phyloP scores from a whole-genome alignment of 495 filamentous ascomycete genomes.

The Penicillium argentinense region DNA sequence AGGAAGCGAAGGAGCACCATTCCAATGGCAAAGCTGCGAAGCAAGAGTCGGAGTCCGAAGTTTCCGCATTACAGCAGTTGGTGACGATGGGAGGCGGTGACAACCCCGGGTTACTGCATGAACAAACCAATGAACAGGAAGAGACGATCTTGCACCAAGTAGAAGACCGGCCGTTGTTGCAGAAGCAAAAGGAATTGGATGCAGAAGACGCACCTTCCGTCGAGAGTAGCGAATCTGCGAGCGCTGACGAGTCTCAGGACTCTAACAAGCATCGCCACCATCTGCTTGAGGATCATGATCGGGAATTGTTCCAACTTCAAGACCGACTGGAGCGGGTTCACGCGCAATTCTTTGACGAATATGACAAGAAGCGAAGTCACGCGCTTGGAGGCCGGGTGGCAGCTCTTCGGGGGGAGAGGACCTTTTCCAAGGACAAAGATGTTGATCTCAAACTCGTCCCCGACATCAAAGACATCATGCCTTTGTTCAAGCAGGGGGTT shows the following conservation, averaged over 20 bases:
- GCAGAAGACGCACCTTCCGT: conserved; percentile 66
- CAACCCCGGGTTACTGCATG: conserved; percentile 66
- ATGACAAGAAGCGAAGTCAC: conserved; percentile 55
- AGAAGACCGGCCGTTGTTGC: conserved; percentile 79
- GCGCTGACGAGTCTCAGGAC: conserved; percentile 44
- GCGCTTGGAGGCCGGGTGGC: conserved; percentile 59
- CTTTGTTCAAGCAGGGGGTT: conserved; percentile 68
- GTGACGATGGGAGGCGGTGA: conserved; percentile 75
- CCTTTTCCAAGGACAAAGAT: conserved; percentile 47
- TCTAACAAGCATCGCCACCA: conserved; percentile 63
- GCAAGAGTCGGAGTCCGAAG: conserved; percentile 26
- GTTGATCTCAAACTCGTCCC: conserved; percentile 71
- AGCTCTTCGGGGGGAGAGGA: conserved; percentile 55
- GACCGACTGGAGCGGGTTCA: conserved; percentile 74
- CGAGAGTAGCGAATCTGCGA: conserved; percentile 43
- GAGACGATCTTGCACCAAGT: conserved; percentile 86
- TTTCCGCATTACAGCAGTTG: conserved; percentile 70
- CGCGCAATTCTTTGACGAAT: conserved; percentile 75
- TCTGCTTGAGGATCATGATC: conserved; percentile 80
- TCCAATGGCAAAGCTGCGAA: conserved; percentile 35
- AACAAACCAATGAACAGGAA: conserved; percentile 79
- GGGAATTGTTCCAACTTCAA: conserved; percentile 73
- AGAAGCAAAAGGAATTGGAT: conserved; percentile 86
- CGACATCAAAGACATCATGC: conserved; percentile 81
- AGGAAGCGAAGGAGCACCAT: conserved; percentile 32